A percentile compares a stretch with the other conserved stretches of the same genome.
phyloP scores from a whole-genome alignment of 768 basidiomycete genomes.

The Pleurotus sapidus region DNA sequence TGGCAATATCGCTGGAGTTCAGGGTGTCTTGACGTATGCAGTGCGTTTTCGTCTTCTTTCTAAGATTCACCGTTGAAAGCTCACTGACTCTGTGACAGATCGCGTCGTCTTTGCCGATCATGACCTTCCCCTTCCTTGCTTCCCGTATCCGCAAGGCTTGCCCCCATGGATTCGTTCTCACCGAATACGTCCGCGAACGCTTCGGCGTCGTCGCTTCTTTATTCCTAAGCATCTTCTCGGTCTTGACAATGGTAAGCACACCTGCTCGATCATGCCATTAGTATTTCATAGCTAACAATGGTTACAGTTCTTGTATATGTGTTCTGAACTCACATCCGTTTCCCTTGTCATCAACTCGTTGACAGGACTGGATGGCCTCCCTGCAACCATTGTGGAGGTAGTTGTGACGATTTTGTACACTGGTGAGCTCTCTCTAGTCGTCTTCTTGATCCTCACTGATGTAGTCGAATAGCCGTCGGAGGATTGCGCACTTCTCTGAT shows the following conservation, averaged over 20 bases:
- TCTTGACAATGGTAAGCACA: constrained; percentile 4
- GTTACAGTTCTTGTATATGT: neutral
- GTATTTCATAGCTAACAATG: too few species aligned
- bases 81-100: neutral
- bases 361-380: constrained; percentile 1
- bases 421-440: neutral
- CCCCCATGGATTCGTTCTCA: constrained; percentile 4
- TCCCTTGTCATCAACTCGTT: constrained; percentile 3
- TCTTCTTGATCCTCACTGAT: neutral
- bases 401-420: constrained; percentile 5
- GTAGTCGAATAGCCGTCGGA: neutral
- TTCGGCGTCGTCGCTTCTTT: neutral
- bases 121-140: constrained; percentile 8
- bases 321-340: constrained; percentile 1
- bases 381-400: constrained; percentile 5
- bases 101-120: constrained; percentile 3
- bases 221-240: constrained; percentile 3
- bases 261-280: neutral
- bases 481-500: constrained; percentile 5
- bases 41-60: neutral
- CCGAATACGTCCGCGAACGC: constrained; percentile 3
- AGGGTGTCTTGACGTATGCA: constrained; percentile 3
- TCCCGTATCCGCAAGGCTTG: constrained; percentile 6
- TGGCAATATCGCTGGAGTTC: constrained; percentile 4
- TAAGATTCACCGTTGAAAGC: neutral